These are phyloP conservation scores for Fusarium longipes DNA, from an alignment of 2,329 filamentous ascomycete genomes.

Conservation along the genomic window DNA sequence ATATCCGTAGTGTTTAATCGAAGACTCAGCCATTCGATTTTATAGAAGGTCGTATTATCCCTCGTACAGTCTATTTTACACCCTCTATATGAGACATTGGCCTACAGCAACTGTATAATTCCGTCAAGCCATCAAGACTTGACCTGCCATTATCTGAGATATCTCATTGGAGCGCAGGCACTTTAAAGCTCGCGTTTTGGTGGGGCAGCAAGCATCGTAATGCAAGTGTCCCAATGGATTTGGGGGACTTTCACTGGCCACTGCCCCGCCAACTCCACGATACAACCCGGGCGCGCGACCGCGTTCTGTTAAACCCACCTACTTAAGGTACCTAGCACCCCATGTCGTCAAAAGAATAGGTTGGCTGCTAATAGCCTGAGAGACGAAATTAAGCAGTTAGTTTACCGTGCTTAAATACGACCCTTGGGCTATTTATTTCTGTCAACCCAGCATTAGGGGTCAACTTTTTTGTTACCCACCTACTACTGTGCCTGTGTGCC, in stretches of 20 bases:
- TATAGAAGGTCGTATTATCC: no score
- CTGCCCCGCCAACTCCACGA: conserved; percentile 27
- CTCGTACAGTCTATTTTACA: not conserved
- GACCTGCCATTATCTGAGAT: conserved; percentile 14
- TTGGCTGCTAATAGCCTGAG: no score
- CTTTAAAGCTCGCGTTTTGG: conserved; percentile 31
- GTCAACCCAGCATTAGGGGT: no score
- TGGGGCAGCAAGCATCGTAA: not conserved
- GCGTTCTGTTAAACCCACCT: conserved; percentile 19
- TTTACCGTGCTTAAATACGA: no score
- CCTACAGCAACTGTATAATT: not conserved
- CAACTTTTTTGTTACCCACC: no score
- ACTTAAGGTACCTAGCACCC: no score
- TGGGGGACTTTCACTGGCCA: conserved; percentile 16
- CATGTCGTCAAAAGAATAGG: no score
- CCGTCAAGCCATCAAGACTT: not conserved
- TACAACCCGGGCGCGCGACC: conserved; percentile 17
- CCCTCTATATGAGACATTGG: not conserved
- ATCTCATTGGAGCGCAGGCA: conserved; percentile 27
- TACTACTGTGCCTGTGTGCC: no score
- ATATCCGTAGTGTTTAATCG: not conserved
- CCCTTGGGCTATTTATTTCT: no score
- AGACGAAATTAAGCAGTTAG: no score
- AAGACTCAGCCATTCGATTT: no score
- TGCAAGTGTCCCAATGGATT: conserved; percentile 7